A percentile compares a stretch with the other conserved stretches of the same genome.
These are phyloP conservation scores for Excoecaria agallocha DNA, from an alignment of 345 rosid genomes.

Conservation along the genomic window DNA sequence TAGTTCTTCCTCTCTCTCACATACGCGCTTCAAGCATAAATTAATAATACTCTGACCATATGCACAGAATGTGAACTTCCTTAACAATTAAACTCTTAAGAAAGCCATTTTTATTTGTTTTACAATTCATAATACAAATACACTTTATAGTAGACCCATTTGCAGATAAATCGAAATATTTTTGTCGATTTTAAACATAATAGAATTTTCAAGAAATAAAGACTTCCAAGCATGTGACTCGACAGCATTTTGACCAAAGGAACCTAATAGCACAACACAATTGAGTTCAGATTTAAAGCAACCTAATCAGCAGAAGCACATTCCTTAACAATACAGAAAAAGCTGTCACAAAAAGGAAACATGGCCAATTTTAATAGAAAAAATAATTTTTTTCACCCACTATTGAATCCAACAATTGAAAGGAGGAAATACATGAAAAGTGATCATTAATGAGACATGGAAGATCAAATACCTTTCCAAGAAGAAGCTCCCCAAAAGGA, in stretches of 20 bases:
- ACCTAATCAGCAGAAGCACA: not conserved
- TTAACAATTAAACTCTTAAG: not conserved
- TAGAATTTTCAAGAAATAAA: not conserved
- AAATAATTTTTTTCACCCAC: not conserved
- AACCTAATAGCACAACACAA: not conserved
- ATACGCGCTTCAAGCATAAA: not conserved
- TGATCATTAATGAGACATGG: not conserved
- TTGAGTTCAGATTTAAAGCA: too few species aligned
- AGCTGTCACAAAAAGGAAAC: not conserved
- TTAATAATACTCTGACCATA: not conserved
- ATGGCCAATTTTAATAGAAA: not conserved
- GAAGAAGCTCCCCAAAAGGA: conserved; percentile 88
- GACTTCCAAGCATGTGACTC: not conserved
- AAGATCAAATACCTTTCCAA: conserved; percentile 69
- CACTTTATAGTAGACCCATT: not conserved
- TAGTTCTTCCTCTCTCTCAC: not conserved
- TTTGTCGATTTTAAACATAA: not conserved
- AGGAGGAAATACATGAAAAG: not conserved
- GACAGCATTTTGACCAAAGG: not conserved
- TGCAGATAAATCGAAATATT: not conserved
- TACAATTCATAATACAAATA: not conserved
- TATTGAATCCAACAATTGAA: not conserved
- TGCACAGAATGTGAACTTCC: too few species aligned
- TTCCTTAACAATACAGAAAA: not conserved
- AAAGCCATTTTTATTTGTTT: not conserved